These are phyloP conservation scores for Berkeleyomyces basicola DNA, from an alignment of 2,329 filamentous ascomycete genomes.

Conservation along the genomic window DNA sequence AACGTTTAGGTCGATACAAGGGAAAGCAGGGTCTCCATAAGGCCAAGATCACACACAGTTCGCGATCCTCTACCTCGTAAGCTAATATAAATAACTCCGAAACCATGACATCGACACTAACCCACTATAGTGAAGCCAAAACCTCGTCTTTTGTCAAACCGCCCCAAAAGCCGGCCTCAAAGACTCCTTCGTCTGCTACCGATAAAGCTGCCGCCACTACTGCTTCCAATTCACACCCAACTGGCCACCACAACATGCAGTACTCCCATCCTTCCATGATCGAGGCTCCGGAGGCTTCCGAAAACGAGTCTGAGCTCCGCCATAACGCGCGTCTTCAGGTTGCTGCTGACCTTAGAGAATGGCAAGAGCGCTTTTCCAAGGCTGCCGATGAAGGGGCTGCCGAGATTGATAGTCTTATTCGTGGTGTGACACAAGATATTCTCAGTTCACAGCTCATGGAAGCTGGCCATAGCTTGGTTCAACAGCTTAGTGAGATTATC, in stretches of 20 bases:
- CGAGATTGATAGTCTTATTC: conserved; percentile 55
- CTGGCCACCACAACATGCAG: neutral
- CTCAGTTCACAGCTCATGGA: conserved; percentile 31
- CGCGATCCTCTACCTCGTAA: conserved; percentile 17
- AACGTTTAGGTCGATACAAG: conserved; percentile 66
- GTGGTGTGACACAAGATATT: conserved; percentile 32
- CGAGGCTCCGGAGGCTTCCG: conserved; percentile 28
- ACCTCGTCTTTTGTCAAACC: conserved; percentile 13
- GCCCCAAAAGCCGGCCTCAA: conserved; percentile 15
- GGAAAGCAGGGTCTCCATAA: conserved; percentile 26
- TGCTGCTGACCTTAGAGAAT: conserved; percentile 59
- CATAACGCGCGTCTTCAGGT: conserved; percentile 50
- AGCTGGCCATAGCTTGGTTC: conserved; percentile 48
- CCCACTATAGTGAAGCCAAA: conserved; percentile 1
- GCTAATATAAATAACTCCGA: conserved; percentile 14
- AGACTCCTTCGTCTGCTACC: conserved; percentile 15
- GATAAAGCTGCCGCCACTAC: conserved; percentile 16
- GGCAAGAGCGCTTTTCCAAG: conserved; percentile 76
- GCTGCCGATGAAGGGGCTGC: conserved; percentile 65
- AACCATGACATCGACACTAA: neutral
- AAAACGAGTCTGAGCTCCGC: conserved; percentile 36
- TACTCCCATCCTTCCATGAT: conserved; percentile 19
- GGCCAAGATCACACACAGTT: conserved; percentile 18
- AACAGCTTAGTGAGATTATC: conserved; percentile 51
- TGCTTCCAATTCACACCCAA: conserved; percentile 17